Percentiles rank a stretch among this genome's conserved stretches.
These are phyloP conservation scores for Lagenidium giganteum DNA, from an alignment of 352 stramenopile genomes.

Conservation along the genomic window DNA sequence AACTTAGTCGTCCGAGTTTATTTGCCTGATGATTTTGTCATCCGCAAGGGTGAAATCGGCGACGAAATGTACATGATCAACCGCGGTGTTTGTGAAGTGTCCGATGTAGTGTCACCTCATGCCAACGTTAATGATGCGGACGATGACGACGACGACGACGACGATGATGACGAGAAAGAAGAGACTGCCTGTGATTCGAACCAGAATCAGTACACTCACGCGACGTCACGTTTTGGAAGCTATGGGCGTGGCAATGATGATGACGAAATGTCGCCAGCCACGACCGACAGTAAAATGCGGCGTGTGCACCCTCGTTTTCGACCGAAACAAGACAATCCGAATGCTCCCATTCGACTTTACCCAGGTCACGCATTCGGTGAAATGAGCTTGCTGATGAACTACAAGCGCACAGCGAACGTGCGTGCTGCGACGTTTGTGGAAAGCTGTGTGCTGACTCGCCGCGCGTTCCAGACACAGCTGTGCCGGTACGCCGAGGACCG, in stretches of 20 bases:
- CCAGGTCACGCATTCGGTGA: constrained; percentile 31
- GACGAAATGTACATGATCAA: constrained; percentile 35
- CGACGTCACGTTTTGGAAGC: no score
- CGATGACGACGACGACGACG: no score
- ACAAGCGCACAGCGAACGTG: constrained; percentile 19
- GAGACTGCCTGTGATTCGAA: no score
- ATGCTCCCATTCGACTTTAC: constrained; percentile 24
- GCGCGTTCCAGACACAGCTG: constrained; percentile 17
- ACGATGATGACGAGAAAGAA: no score
- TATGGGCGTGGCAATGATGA: no score
- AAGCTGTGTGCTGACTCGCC: constrained; percentile 18
- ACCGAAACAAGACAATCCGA: constrained; percentile 18
- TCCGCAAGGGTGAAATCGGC: constrained; percentile 26
- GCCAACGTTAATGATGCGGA: constrained; percentile 30
- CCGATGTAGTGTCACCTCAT: constrained; percentile 1
- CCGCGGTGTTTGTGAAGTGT: constrained; percentile 27
- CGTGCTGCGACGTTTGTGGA: constrained; percentile 22
- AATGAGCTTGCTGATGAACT: constrained; percentile 30
- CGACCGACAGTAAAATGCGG: not conserved
- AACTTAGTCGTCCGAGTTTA: constrained; percentile 25
- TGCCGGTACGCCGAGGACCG: constrained; percentile 18
- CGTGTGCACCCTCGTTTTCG: not conserved
- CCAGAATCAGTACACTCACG: no score
- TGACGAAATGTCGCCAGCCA: constrained; percentile 10
- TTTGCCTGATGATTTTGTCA: constrained; percentile 36